These are phyloP conservation scores for Suillus fuscotomentosus DNA, from an alignment of 768 basidiomycete genomes.

Conservation along the genomic window DNA sequence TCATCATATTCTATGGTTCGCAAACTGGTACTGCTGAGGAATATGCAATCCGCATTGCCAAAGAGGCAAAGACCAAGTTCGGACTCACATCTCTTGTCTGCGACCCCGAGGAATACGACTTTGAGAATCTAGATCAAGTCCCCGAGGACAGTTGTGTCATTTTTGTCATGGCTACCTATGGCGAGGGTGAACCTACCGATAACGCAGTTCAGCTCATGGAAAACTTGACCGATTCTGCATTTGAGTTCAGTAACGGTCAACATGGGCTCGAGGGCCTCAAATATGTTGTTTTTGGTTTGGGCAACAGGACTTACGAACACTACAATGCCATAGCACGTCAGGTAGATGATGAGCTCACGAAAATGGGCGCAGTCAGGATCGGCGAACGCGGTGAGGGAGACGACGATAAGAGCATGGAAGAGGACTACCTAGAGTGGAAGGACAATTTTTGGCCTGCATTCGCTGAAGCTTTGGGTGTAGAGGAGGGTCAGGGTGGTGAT, in stretches of 20 bases:
- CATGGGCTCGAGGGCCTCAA: conserved; percentile 80
- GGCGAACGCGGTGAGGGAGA: conserved; percentile 95
- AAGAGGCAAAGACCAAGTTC: conserved; percentile 96
- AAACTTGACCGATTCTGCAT: conserved; percentile 82
- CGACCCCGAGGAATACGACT: conserved; percentile 98
- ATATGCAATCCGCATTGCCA: conserved; percentile 95
- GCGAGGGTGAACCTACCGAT: conserved; percentile 98
- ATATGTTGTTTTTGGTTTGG: conserved; percentile 93
- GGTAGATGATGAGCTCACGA: conserved; percentile 68
- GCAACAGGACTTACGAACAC: conserved; percentile 93
- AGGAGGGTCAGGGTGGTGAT: conserved; percentile 96
- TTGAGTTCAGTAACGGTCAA: conserved; percentile 81
- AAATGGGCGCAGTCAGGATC: conserved; percentile 82
- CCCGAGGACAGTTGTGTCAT: conserved; percentile 87
- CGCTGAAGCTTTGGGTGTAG: conserved; percentile 77
- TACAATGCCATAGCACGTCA: conserved; percentile 88
- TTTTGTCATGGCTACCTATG: conserved; percentile 98
- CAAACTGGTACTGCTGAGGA: conserved; percentile 99
- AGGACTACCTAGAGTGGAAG: conserved; percentile 99
- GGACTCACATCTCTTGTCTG: conserved; percentile 95
- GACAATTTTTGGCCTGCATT: conserved; percentile 96
- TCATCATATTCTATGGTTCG: conserved; percentile 97
- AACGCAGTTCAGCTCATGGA: conserved; percentile 95
- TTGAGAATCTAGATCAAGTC: conserved; percentile 90
- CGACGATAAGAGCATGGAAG: conserved; percentile 99